A percentile compares a stretch with the other conserved stretches of the same genome.
Evolutionary conservation across 2,329 filamentous ascomycete genomes (phyloP).

Genomic region (Clonostachys chloroleuca): DNA sequence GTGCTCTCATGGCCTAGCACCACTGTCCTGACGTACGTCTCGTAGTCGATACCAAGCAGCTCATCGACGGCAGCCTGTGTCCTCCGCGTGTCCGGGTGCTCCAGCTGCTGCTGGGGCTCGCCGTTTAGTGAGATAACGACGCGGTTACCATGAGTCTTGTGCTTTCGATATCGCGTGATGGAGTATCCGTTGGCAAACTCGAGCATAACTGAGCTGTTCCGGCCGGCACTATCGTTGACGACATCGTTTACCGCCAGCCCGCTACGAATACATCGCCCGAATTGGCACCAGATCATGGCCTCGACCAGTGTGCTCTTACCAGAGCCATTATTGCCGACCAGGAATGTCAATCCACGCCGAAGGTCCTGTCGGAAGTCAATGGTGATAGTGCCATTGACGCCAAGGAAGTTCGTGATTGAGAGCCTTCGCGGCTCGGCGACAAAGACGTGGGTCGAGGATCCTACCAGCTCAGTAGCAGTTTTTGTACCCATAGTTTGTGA

Average conservation of each 20-base stretch:
- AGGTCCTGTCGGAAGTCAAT: too few relatives aligned
- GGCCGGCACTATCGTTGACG: slow-evolving; percentile 9
- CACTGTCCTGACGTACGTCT: slow-evolving; percentile 9
- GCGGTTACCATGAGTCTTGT: slow-evolving; percentile 6
- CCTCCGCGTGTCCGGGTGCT: slow-evolving; percentile 1
- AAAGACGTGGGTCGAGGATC: too few relatives aligned
- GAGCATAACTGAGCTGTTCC: slow-evolving; percentile 10
- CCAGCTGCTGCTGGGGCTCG: slow-evolving; percentile 6
- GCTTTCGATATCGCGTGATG: slow-evolving; percentile 9
- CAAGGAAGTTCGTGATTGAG: too few relatives aligned
- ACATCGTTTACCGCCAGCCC: slow-evolving; percentile 8
- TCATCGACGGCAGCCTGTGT: slow-evolving; percentile 11
- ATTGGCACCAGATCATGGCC: too few relatives aligned
- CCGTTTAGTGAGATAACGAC: slow-evolving; percentile 6
- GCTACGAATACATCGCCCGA: too few relatives aligned
- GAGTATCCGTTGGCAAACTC: slow-evolving; percentile 12
- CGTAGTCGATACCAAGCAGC: slow-evolving; percentile 9
- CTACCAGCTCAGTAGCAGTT: too few relatives aligned
- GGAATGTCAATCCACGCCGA: too few relatives aligned
- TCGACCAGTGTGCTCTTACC: too few relatives aligned
- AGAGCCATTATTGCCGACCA: too few relatives aligned
- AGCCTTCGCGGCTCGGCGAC: too few relatives aligned
- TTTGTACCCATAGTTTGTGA: too few relatives aligned
- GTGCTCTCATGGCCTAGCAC: slow-evolving; percentile 11
- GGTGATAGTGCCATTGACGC: too few relatives aligned